phyloP scores from a whole-genome alignment of 306 rosid species.

The Quercus suber region DNA sequence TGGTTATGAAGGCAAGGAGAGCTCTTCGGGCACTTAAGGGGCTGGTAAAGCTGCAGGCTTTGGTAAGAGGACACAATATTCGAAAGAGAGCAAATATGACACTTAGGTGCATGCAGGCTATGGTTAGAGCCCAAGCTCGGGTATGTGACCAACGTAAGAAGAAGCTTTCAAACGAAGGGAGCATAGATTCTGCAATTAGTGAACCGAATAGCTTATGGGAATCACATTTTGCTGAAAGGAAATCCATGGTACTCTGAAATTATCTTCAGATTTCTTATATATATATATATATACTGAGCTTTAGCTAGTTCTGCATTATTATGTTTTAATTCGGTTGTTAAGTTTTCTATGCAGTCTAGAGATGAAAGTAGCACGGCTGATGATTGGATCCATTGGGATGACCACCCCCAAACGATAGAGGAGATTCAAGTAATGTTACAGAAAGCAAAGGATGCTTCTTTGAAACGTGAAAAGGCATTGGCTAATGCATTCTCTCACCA shows the following conservation, averaged over 20 bases:
- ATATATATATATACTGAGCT: background rate
- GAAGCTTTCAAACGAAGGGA: conserved; percentile 36
- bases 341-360: conserved; percentile 30
- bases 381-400: conserved; percentile 35
- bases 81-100: conserved; percentile 46
- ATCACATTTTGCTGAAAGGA: conserved; percentile 21
- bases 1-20: conserved; percentile 45
- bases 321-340: background rate
- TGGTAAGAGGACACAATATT: conserved; percentile 57
- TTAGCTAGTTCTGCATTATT: background rate
- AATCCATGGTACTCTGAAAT: conserved; percentile 26
- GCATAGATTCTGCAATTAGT: conserved; percentile 22
- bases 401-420: conserved; percentile 19
- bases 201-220: conserved; percentile 21
- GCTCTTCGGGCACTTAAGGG: conserved; percentile 57
- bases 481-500: conserved; percentile 48
- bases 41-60: conserved; percentile 55
- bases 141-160: conserved; percentile 35
- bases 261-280: background rate
- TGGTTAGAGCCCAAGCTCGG: conserved; percentile 47
- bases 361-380: conserved; percentile 30
- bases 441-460: conserved; percentile 33
- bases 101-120: conserved; percentile 57
- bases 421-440: conserved; percentile 32
- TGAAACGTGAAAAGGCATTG: conserved; percentile 36